phyloP scores from a whole-genome alignment of 1,139 yeast genomes.

The Yamadazyma kanchanaburiensis region DNA sequence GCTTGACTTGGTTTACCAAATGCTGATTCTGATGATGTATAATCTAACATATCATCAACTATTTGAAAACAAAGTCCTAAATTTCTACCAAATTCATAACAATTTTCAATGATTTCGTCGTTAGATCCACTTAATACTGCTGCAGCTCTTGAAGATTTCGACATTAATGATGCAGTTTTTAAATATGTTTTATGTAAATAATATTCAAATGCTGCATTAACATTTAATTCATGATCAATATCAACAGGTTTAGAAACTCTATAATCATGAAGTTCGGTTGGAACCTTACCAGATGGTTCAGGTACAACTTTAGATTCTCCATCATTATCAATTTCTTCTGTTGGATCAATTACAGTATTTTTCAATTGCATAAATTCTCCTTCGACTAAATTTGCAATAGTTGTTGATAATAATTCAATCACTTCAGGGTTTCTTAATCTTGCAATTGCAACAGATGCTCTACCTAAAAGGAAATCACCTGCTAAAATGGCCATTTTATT shows the following conservation, averaged over 20 bases:
- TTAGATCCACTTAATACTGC: conserved; percentile 89
- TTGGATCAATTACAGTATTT: conserved; percentile 66
- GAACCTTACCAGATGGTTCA: conserved; percentile 61
- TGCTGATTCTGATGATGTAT: conserved; percentile 75
- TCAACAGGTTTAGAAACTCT: conserved; percentile 41
- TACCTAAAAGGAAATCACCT: conserved; percentile 90
- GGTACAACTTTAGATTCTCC: conserved; percentile 53
- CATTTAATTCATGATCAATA: conserved; percentile 65
- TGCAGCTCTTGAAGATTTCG: conserved; percentile 92
- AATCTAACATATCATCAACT: conserved; percentile 95
- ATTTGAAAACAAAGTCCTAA: conserved; percentile 94
- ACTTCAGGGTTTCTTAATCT: conserved; percentile 95
- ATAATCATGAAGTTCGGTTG: conserved; percentile 58
- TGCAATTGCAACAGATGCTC: conserved; percentile 96
- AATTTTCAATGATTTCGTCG: conserved; percentile 70
- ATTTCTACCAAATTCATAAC: conserved; percentile 90
- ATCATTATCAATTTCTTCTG: conserved; percentile 46
- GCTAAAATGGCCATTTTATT: conserved; percentile 97
- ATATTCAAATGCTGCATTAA: conserved; percentile 87
- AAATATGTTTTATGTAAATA: conserved; percentile 92
- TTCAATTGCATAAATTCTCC: conserved; percentile 98
- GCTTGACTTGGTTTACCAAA: conserved; percentile 97
- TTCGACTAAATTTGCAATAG: conserved; percentile 95
- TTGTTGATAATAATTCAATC: conserved; percentile 88
- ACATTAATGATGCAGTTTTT: conserved; percentile 92